phyloP scores from a whole-genome alignment of 2,329 filamentous ascomycete genomes.

The Bipolaris bicolor region DNA sequence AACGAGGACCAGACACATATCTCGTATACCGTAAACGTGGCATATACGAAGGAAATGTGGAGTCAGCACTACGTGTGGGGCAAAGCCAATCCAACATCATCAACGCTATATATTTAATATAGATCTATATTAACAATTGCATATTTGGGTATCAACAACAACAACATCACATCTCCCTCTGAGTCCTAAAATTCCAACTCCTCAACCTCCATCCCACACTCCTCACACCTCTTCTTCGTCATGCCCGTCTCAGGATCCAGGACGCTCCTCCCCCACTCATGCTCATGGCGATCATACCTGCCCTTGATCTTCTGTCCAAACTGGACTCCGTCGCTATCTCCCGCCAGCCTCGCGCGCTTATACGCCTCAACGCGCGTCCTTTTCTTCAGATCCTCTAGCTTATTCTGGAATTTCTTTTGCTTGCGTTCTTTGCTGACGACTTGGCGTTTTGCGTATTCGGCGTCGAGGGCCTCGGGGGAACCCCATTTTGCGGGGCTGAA shows the following conservation, averaged over 20 bases:
- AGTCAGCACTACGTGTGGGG: too few species aligned
- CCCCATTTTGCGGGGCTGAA: conserved; percentile 87
- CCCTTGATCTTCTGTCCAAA: conserved; percentile 80
- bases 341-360: conserved; percentile 61
- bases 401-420: conserved; percentile 89
- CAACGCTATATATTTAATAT: too few species aligned
- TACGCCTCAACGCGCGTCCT: conserved; percentile 91
- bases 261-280: conserved; percentile 76
- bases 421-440: conserved; percentile 82
- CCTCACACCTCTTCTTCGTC: conserved; percentile 75
- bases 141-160: too few species aligned
- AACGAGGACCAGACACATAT: too few species aligned
- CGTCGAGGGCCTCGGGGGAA: conserved; percentile 80
- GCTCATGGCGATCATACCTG: conserved; percentile 74
- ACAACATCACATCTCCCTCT: too few species aligned
- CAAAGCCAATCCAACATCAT: too few species aligned
- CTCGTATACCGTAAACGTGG: too few species aligned
- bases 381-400: conserved; percentile 88
- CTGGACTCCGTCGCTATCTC: conserved; percentile 48
- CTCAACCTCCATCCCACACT: conserved; percentile 72
- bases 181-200: conserved; percentile 61
- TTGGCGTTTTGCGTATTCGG: conserved; percentile 82
- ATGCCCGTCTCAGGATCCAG: conserved; percentile 70
- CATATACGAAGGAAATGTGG: too few species aligned
- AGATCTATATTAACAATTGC: too few species aligned